These are phyloP conservation scores for Ceratocystis smalleyi DNA, from an alignment of 2,329 filamentous ascomycete genomes.

Conservation along the genomic window DNA sequence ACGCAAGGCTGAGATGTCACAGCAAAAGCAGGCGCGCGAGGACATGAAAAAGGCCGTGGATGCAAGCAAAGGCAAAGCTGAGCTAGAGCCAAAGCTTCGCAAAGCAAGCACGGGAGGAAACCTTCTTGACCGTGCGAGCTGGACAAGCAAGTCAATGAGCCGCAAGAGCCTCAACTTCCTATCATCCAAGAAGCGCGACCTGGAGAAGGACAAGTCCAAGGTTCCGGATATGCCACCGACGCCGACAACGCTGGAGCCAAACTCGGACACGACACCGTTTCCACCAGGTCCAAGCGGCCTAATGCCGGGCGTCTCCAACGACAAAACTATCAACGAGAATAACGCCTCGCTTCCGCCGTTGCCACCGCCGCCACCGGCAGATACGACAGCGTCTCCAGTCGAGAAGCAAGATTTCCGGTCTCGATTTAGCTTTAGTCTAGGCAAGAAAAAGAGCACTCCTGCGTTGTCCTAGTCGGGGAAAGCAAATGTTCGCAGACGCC, in stretches of 20 bases:
- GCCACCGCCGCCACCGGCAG: slow-evolving; percentile 4
- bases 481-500: slow-evolving; percentile 7
- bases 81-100: slow-evolving; percentile 8
- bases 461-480: slow-evolving; percentile 20
- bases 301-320: neutral
- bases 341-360: neutral
- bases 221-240: neutral
- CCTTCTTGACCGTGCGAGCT: slow-evolving; percentile 50
- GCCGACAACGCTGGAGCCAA: slow-evolving; percentile 1
- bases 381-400: slow-evolving; percentile 15
- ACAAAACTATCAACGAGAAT: neutral
- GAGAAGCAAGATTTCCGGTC: slow-evolving; percentile 29
- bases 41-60: slow-evolving; percentile 50
- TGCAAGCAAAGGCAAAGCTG: slow-evolving; percentile 46
- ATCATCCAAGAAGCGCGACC: slow-evolving; percentile 33
- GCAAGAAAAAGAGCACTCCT: slow-evolving; percentile 47
- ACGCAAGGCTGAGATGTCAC: slow-evolving; percentile 43
- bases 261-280: neutral
- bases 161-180: slow-evolving; percentile 58
- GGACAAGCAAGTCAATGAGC: slow-evolving; percentile 63
- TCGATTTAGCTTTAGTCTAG: slow-evolving; percentile 44
- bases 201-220: neutral
- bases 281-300: neutral
- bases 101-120: slow-evolving; percentile 24
- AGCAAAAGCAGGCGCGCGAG: slow-evolving; percentile 32